phyloP scores from a whole-genome alignment of 2,329 filamentous ascomycete genomes.

The Trematosphaeria pertusa region DNA sequence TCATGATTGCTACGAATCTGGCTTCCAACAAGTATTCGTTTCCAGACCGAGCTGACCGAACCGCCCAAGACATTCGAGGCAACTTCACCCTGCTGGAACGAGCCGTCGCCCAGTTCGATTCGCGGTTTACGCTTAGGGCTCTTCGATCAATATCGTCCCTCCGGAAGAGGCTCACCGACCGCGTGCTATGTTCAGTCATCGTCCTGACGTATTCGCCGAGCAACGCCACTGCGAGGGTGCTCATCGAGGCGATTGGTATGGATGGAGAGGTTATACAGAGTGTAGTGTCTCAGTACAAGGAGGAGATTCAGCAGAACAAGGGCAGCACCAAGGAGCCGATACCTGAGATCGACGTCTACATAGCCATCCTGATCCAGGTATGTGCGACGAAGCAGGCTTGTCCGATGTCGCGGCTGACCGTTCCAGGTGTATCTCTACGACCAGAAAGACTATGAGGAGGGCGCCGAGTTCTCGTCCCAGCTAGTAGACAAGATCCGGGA shows the following conservation, averaged over 20 bases:
- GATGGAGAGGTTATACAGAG: slow-evolving; percentile 69
- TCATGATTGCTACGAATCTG: slow-evolving; percentile 38
- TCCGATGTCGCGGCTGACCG: slow-evolving; percentile 18
- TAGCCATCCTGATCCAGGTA: slow-evolving; percentile 72
- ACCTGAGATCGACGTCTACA: slow-evolving; percentile 87
- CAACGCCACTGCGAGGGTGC: slow-evolving; percentile 70
- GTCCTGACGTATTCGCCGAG: slow-evolving; percentile 78
- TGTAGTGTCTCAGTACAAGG: slow-evolving; percentile 61
- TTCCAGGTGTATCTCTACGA: slow-evolving; percentile 87
- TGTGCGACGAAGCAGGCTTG: slow-evolving; percentile 4
- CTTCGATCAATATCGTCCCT: slow-evolving; percentile 94
- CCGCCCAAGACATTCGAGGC: slow-evolving; percentile 81
- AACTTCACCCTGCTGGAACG: slow-evolving; percentile 92
- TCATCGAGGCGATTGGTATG: slow-evolving; percentile 74
- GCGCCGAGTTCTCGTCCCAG: slow-evolving; percentile 82
- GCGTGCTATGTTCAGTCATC: slow-evolving; percentile 81
- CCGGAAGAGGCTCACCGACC: slow-evolving; percentile 85
- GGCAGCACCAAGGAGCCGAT: slow-evolving; percentile 73
- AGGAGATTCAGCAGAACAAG: slow-evolving; percentile 70
- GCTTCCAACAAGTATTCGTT: slow-evolving; percentile 37
- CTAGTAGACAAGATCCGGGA: slow-evolving; percentile 85
- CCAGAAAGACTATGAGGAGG: slow-evolving; percentile 78
- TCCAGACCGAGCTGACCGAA: slow-evolving; percentile 40
- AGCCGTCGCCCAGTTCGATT: slow-evolving; percentile 90
- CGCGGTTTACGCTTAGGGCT: slow-evolving; percentile 91